These are phyloP conservation scores for Tricholoma hemisulphureum DNA, from an alignment of 768 basidiomycete genomes.

Conservation along the genomic window DNA sequence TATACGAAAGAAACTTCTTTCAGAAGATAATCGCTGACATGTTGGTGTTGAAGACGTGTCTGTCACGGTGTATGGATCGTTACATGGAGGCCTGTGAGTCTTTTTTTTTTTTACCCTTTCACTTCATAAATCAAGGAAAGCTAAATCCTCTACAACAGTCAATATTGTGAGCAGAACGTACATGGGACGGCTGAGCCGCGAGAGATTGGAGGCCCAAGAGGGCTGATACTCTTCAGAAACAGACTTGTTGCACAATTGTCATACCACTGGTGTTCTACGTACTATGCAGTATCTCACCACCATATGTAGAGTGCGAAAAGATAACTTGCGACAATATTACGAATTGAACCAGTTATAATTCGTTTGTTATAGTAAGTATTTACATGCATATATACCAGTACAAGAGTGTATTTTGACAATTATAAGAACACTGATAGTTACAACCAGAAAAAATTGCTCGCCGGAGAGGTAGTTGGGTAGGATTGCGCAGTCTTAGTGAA, in stretches of 20 bases:
- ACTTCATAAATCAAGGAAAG: background rate
- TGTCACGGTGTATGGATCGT: constrained; percentile 73
- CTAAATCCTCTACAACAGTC: constrained; percentile 44
- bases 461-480: background rate
- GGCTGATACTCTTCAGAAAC: background rate
- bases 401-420: background rate
- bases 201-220: constrained; percentile 38
- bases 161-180: constrained; percentile 76
- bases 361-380: background rate
- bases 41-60: constrained; percentile 56
- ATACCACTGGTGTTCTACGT: too few species aligned
- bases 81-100: constrained; percentile 84
- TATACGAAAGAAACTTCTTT: constrained; percentile 2
- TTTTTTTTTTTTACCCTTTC: too few species aligned
- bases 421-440: background rate
- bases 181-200: constrained; percentile 52
- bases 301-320: background rate
- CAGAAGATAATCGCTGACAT: constrained; percentile 1
- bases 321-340: background rate
- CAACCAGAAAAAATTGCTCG: background rate
- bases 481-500: background rate
- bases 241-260: background rate
- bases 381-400: background rate
- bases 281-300: background rate
- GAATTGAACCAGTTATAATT: background rate